Evolutionary conservation across 495 filamentous ascomycete genomes (phyloP).

Genomic region (Trichoderma virens): DNA sequence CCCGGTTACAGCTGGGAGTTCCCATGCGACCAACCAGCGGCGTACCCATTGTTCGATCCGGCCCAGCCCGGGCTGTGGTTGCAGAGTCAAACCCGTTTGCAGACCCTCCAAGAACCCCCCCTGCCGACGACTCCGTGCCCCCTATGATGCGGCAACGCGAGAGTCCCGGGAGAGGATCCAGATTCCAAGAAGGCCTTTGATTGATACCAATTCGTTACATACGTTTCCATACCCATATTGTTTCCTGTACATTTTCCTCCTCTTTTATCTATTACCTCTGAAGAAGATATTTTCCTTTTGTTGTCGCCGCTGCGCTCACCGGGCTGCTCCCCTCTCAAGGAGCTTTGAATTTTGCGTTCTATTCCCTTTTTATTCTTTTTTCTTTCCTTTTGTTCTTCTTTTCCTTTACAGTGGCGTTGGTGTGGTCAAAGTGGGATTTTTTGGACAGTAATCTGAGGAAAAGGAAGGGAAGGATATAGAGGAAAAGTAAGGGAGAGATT

Average conservation of each 20-base stretch:
- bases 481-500: conserved; percentile 1
- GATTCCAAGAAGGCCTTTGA: conserved; percentile 49
- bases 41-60: conserved; percentile 33
- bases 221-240: neutral
- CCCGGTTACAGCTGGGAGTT: conserved; percentile 32
- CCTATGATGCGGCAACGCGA: neutral
- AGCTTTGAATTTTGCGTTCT: neutral
- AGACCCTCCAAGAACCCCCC: conserved; percentile 16
- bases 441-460: neutral
- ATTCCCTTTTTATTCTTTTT: neutral
- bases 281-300: neutral
- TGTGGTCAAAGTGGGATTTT: neutral
- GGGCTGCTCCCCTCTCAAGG: neutral
- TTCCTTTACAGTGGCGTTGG: neutral
- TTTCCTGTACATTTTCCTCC: neutral
- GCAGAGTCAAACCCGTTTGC: conserved; percentile 34
- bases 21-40: conserved; percentile 43
- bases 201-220: neutral
- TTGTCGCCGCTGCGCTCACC: neutral
- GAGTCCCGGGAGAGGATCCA: conserved; percentile 24
- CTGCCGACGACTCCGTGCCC: conserved; percentile 20
- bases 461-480: conserved; percentile 5
- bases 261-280: conserved; percentile 17
- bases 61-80: conserved; percentile 37
- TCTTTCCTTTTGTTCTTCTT: neutral